phyloP scores from a whole-genome alignment of 345 rosid genomes.

The Hibiscus syriacus region DNA sequence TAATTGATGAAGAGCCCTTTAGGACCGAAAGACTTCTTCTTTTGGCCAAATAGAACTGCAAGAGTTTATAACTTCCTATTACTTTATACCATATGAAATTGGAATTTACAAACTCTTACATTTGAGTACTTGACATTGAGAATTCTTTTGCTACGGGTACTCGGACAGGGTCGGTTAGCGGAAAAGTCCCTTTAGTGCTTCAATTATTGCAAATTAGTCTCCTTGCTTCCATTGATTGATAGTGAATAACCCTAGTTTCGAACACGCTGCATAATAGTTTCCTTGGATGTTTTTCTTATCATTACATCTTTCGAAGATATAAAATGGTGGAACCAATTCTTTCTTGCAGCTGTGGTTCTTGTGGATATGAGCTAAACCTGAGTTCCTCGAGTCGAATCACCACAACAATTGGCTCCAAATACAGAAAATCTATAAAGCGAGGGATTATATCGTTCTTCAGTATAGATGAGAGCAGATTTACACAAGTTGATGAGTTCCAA shows the following conservation, averaged over 20 bases:
- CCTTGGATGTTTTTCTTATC: neutral
- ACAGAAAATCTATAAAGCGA: slow-evolving; percentile 86
- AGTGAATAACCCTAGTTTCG: neutral
- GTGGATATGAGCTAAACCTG: slow-evolving; percentile 83
- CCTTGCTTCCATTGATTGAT: neutral
- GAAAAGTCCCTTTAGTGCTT: neutral
- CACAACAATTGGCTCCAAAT: slow-evolving; percentile 69
- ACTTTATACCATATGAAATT: neutral
- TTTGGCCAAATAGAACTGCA: neutral
- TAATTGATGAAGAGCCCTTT: neutral
- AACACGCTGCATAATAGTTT: too few species aligned
- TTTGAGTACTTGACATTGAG: neutral
- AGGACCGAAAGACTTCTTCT: too few species aligned
- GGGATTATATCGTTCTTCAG: too few species aligned
- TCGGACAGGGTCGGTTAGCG: neutral
- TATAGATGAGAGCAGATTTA: slow-evolving; percentile 86
- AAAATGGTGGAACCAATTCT: neutral
- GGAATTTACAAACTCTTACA: neutral
- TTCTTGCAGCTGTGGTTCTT: slow-evolving; percentile 76
- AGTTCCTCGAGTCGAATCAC: slow-evolving; percentile 81
- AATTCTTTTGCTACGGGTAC: neutral
- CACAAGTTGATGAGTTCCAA: slow-evolving; percentile 68
- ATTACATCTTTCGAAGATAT: neutral
- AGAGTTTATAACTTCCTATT: neutral
- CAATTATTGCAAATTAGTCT: neutral